Percentiles rank a stretch among this genome's conserved stretches.
Conservation (phyloP, 345 rosid species). For the Gossypium sturtianum region DNA sequence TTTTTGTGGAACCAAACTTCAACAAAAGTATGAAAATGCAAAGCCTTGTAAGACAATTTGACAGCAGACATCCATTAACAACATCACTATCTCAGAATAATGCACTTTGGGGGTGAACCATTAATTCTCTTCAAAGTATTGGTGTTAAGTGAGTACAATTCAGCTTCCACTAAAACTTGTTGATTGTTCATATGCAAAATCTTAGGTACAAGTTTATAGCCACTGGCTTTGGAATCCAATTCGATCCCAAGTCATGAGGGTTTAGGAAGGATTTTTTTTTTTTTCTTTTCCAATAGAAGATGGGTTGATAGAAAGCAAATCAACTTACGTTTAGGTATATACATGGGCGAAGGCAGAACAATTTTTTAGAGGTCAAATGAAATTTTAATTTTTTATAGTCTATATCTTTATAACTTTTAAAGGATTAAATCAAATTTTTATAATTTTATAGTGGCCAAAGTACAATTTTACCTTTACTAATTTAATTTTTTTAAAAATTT, state of each 20-base stretch:
- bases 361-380: accelerated
- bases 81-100: background rate
- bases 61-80: background rate
- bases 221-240: background rate
- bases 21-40: too few species aligned
- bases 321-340: background rate
- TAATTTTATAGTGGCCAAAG: too few species aligned
- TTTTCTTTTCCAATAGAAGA: too few species aligned
- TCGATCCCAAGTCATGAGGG: background rate
- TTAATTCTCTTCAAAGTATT: background rate
- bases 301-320: too few species aligned
- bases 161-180: background rate
- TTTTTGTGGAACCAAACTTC: background rate
- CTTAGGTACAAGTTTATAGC: background rate
- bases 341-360: too few species aligned
- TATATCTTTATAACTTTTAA: too few species aligned
- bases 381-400: too few species aligned
- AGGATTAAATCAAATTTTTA: too few species aligned
- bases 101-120: background rate
- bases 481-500: too few species aligned
- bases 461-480: too few species aligned
- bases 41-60: too few species aligned
- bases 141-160: background rate
- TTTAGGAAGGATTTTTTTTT: background rate
- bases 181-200: background rate